phyloP scores from a whole-genome alignment of 192 early-diverging fungal genomes.

The Polychytrium aggregatum region DNA sequence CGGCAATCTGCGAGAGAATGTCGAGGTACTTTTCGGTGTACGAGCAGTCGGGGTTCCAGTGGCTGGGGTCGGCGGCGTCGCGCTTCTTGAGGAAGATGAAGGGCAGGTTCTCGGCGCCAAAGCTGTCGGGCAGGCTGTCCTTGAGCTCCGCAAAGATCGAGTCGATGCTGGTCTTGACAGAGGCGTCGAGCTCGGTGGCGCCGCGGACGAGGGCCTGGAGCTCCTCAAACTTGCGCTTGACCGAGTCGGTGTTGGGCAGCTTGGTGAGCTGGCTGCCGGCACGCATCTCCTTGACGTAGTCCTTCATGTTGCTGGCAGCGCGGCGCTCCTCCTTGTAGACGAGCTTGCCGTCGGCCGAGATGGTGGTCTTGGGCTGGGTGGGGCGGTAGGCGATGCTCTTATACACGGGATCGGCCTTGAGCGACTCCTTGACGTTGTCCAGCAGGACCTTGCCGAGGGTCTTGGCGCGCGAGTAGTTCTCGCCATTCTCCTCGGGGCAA shows the following conservation, averaged over 20 bases:
- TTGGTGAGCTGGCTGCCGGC: conserved; percentile 31
- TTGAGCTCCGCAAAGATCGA: conserved; percentile 28
- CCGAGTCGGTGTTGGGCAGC: conserved; percentile 10
- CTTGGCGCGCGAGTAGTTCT: conserved; percentile 74
- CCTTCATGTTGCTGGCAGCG: conserved; percentile 77
- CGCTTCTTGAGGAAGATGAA: conserved; percentile 40
- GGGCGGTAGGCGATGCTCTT: conserved; percentile 80
- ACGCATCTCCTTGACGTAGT: conserved; percentile 83
- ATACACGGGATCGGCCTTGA: conserved; percentile 68
- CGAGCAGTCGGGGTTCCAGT: conserved; percentile 73
- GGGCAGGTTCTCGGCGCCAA: conserved; percentile 15
- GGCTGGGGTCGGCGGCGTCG: conserved; percentile 45
- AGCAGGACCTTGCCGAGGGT: conserved; percentile 69
- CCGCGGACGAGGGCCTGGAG: conserved; percentile 12
- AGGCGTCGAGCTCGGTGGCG: conserved; percentile 13
- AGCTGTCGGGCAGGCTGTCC: conserved; percentile 9
- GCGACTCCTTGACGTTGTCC: conserved; percentile 82
- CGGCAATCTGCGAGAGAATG: conserved; percentile 66
- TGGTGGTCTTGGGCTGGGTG: conserved; percentile 66
- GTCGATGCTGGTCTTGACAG: conserved; percentile 14
- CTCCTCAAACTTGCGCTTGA: conserved; percentile 37
- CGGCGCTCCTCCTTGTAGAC: conserved; percentile 78
- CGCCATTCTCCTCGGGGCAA: conserved; percentile 61
- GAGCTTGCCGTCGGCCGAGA: conserved; percentile 73
- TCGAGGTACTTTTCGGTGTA: conserved; percentile 74